A percentile compares a stretch with the other conserved stretches of the same genome.
These are phyloP conservation scores for Termitomyces heimii DNA, from an alignment of 768 basidiomycete genomes.

Conservation along the genomic window DNA sequence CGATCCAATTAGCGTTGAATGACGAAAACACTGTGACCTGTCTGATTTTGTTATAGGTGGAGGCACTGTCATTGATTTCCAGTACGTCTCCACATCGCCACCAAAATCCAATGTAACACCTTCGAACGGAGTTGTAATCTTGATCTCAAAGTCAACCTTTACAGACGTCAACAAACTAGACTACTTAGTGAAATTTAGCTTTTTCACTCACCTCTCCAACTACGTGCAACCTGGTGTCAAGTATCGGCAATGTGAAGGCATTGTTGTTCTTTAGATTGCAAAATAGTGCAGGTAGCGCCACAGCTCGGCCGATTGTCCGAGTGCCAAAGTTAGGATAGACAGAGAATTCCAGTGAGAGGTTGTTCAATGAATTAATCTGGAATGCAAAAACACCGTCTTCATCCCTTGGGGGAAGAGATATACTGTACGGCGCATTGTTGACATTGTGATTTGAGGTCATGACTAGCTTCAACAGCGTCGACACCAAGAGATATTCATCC, in stretches of 20 bases:
- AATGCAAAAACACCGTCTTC: slow-evolving; percentile 75
- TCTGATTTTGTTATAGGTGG: slow-evolving; percentile 35
- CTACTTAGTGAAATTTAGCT: background rate
- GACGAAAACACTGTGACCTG: slow-evolving; percentile 31
- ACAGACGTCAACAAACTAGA: slow-evolving; percentile 2
- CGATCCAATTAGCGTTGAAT: slow-evolving; percentile 44
- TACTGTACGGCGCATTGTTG: slow-evolving; percentile 83
- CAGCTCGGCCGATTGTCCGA: slow-evolving; percentile 90
- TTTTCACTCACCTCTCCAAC: slow-evolving; percentile 75
- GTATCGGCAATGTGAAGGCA: slow-evolving; percentile 64
- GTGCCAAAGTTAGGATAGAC: slow-evolving; percentile 97
- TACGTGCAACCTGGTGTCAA: slow-evolving; percentile 89
- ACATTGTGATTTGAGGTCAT: slow-evolving; percentile 86
- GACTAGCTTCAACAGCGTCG: slow-evolving; percentile 88
- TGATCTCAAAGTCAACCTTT: slow-evolving; percentile 85
- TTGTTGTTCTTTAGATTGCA: slow-evolving; percentile 46
- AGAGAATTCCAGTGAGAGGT: slow-evolving; percentile 84
- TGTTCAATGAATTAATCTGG: slow-evolving; percentile 71
- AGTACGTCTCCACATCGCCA: slow-evolving; percentile 95
- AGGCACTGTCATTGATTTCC: slow-evolving; percentile 76
- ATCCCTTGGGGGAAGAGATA: slow-evolving; percentile 78
- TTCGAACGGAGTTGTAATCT: slow-evolving; percentile 82
- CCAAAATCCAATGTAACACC: slow-evolving; percentile 93
- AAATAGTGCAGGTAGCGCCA: slow-evolving; percentile 77
- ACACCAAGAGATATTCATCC: slow-evolving; percentile 61